Conservation (phyloP, 2,329 filamentous ascomycete species). For the Bipolaris zeicola region DNA sequence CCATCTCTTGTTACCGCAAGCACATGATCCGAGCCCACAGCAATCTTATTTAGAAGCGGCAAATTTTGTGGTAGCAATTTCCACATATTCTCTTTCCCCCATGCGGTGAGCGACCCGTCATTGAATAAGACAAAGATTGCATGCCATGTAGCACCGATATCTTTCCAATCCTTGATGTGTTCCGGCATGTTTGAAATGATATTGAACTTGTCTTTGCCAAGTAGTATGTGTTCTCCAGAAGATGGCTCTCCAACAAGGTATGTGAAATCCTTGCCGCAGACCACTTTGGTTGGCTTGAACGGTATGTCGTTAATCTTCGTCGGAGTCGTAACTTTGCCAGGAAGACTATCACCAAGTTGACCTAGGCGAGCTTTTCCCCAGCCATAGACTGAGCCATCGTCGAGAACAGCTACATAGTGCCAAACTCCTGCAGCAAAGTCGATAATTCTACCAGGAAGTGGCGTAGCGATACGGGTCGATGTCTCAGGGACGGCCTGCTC, state of each 20-base stretch:
- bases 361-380: constrained; percentile 90
- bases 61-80: constrained; percentile 72
- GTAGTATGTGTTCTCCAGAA: constrained; percentile 65
- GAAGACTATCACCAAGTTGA: constrained; percentile 68
- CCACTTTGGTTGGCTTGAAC: constrained; percentile 70
- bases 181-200: constrained; percentile 64
- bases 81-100: constrained; percentile 86
- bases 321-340: constrained; percentile 47
- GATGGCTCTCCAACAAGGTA: constrained; percentile 65
- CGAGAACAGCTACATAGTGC: constrained; percentile 75
- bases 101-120: constrained; percentile 68
- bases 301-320: constrained; percentile 47
- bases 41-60: constrained; percentile 66
- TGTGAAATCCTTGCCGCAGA: constrained; percentile 87
- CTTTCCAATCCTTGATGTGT: constrained; percentile 63
- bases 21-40: constrained; percentile 89
- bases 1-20: constrained; percentile 70
- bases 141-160: constrained; percentile 81
- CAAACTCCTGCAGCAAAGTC: constrained; percentile 75
- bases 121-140: constrained; percentile 72
- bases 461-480: background rate
- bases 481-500: background rate
- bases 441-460: constrained; percentile 50
- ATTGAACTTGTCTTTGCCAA: constrained; percentile 78
- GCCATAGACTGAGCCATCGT: constrained; percentile 78